phyloP scores from a whole-genome alignment of 306 rosid genomes.

The Arachis stenosperma region DNA sequence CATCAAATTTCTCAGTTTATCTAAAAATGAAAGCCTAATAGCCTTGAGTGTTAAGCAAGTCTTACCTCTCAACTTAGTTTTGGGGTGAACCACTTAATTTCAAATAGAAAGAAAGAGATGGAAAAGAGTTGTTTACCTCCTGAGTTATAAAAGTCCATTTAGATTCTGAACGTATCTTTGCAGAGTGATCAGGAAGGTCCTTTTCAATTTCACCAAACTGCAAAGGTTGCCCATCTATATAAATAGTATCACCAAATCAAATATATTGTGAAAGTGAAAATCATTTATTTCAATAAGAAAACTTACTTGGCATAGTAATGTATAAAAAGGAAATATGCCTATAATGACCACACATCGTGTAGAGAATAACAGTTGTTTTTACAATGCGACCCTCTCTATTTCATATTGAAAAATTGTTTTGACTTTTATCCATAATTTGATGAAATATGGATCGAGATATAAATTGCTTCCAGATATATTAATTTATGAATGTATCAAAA shows the following conservation, averaged over 20 bases:
- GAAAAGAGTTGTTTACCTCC: constrained; percentile 54
- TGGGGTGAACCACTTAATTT: too few relatives aligned
- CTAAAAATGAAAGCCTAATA: too few relatives aligned
- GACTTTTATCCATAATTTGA: too few relatives aligned
- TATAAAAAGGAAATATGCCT: background rate
- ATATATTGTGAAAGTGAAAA: constrained; percentile 2
- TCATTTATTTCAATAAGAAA: constrained; percentile 3
- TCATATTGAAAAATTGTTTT: too few relatives aligned
- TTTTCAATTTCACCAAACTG: constrained; percentile 60
- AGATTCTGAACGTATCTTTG: constrained; percentile 60
- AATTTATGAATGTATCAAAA: too few relatives aligned
- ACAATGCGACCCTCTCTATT: too few relatives aligned
- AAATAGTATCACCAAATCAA: constrained; percentile 22
- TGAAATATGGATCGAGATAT: too few relatives aligned
- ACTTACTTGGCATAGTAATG: background rate
- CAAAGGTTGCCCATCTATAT: constrained; percentile 71
- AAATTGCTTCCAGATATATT: too few relatives aligned
- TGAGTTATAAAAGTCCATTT: constrained; percentile 90
- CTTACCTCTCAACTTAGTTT: too few relatives aligned
- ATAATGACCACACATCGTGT: constrained; percentile 10
- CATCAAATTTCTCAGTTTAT: too few relatives aligned
- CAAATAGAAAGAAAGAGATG: background rate
- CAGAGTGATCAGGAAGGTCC: constrained; percentile 65
- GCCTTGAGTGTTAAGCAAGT: too few relatives aligned
- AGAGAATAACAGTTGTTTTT: constrained; percentile 11